phyloP scores from a whole-genome alignment of 257 asterid species.

The Agastache rugosa region DNA sequence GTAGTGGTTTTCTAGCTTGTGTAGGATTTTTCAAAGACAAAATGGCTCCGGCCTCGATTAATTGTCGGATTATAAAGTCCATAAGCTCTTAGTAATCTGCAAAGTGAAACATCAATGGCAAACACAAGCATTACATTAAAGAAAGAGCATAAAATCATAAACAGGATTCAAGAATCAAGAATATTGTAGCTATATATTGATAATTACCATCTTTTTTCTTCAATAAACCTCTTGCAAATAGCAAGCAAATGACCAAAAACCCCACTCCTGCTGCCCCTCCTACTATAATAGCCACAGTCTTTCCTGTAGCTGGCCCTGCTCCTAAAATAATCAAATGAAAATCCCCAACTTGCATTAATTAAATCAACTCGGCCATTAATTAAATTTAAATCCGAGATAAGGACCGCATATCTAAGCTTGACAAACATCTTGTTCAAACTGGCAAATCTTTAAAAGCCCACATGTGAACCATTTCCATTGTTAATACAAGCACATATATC shows the following conservation, averaged over 20 bases:
- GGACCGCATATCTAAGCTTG: constrained; percentile 59
- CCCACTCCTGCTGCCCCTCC: constrained; percentile 99
- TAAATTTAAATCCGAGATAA: constrained; percentile 33
- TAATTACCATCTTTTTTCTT: constrained; percentile 88
- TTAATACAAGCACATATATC: constrained; percentile 17
- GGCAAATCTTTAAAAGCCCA: constrained; percentile 37
- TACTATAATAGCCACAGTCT: constrained; percentile 91
- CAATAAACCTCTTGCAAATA: constrained; percentile 74
- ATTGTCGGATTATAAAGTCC: constrained; percentile 18
- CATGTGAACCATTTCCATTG: constrained; percentile 34
- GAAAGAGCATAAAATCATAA: constrained; percentile 1
- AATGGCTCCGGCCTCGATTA: constrained; percentile 31
- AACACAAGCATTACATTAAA: constrained; percentile 29
- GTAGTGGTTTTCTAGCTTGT: constrained; percentile 46
- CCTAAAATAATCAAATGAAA: constrained; percentile 53
- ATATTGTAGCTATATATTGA: constrained; percentile 10
- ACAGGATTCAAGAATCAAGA: constrained; percentile 1
- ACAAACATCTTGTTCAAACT: constrained; percentile 62
- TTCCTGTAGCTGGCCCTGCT: constrained; percentile 80
- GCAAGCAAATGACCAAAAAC: constrained; percentile 76
- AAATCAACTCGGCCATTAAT: constrained; percentile 20
- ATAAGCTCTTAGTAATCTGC: constrained; percentile 49
- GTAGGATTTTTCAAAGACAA: constrained; percentile 37
- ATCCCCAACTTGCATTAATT: constrained; percentile 43
- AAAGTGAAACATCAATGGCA: constrained; percentile 29